Evolutionary conservation across 2,329 filamentous ascomycete species (phyloP), one percentile per base, ranked within the genome.

Genomic region (Ophiostoma novo-ulmi): DNA sequence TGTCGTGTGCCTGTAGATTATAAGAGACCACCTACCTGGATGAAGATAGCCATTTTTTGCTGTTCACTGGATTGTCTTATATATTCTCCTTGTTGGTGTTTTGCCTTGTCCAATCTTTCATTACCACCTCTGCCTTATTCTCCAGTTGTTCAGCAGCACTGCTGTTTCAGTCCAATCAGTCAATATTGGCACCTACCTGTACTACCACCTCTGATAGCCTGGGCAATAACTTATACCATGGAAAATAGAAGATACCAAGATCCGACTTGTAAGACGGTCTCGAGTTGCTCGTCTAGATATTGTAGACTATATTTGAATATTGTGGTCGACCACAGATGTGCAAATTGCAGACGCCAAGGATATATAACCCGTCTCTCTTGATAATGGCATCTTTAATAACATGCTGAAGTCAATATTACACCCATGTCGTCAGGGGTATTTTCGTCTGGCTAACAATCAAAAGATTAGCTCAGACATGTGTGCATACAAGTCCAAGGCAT

Each of bases 301-400:
- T 5, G 8, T 17, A 20, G 20, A 6, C 44, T 48, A 48, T 48
- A n/a, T 17, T 14, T 58, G 8, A 10, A 17, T 10, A 58, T 26
- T 58, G 52, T 58, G 52, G 52, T 26, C 52, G 52, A n/a, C 52
- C n/a, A 58, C n/a, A 22, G 5, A 58, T 58, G 52, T 58, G 52
- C 52, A 58, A 22, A 58, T 58, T 58, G 52, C 52, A 58, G 52
- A 26, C 52, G 52, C 52, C 52, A 58, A 26, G 52, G 11, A 26
- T 26, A 58, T 58, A 58, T 58, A 26, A 14, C n/a, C 26, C 52
- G 52, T 26, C 52, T 58, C 52, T 58, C 1, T 5, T 58, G 8
- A 58, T 26, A 58, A 22, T 22, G 22, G 22, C 10, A 26, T 8
- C 26, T 10, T 58, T 5, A 20, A 48, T 5, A 5, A 20, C 14